phyloP scores from a whole-genome alignment of 495 filamentous ascomycete genomes.

The Cudoniella acicularis region DNA sequence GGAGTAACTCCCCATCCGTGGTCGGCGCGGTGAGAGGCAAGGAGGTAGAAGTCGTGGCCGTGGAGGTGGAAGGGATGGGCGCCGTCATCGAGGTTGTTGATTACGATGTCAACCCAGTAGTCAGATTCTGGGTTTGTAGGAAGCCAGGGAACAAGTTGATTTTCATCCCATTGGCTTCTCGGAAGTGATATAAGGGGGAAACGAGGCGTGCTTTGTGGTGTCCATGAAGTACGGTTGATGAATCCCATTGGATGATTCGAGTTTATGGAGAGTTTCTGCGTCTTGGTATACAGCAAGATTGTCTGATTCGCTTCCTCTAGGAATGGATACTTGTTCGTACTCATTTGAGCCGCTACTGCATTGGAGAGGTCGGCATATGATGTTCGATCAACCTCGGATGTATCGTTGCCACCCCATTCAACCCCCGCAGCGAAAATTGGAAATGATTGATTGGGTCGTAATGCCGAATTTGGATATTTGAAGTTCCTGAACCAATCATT shows the following conservation, averaged over 20 bases:
- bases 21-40: constrained; percentile 43
- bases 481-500: constrained; percentile 34
- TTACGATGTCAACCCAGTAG: constrained; percentile 60
- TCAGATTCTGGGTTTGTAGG: not conserved
- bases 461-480: constrained; percentile 42
- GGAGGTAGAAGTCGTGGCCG: too few relatives aligned
- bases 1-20: constrained; percentile 23
- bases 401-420: not conserved
- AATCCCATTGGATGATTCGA: constrained; percentile 42
- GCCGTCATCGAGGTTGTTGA: constrained; percentile 74
- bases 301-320: constrained; percentile 34
- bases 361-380: constrained; percentile 4
- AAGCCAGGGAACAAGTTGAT: constrained; percentile 33
- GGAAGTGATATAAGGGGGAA: constrained; percentile 31
- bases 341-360: not conserved
- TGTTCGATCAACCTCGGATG: not conserved
- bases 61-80: constrained; percentile 51
- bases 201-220: constrained; percentile 25
- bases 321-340: constrained; percentile 22
- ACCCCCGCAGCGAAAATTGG: constrained; percentile 21
- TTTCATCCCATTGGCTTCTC: constrained; percentile 36
- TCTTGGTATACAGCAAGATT: constrained; percentile 47
- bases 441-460: constrained; percentile 40
- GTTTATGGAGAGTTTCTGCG: constrained; percentile 36
- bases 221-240: constrained; percentile 48